A percentile compares a stretch with the other conserved stretches of the same genome.
Evolutionary conservation across 1,284 basidiomycete species (phyloP).

Genomic region (Stygiomarasmius scandens): DNA sequence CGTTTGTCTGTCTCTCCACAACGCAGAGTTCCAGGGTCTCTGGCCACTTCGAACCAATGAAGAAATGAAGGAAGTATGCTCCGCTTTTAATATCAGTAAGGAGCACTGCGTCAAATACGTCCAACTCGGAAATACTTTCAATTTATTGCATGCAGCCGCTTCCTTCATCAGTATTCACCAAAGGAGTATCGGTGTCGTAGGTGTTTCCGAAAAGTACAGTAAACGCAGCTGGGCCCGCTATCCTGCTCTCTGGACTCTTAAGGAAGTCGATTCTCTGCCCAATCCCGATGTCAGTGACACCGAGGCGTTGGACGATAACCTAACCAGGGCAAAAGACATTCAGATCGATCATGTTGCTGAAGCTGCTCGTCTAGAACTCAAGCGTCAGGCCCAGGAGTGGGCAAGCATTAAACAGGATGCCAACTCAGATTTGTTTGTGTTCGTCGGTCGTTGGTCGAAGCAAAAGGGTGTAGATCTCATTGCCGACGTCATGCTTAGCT

Average conservation of each 20-base stretch:
- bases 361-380: constrained; percentile 83
- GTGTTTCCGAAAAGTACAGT: constrained; percentile 95
- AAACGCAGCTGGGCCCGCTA: constrained; percentile 95
- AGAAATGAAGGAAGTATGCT: constrained; percentile 96
- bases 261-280: constrained; percentile 91
- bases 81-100: constrained; percentile 94
- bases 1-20: constrained; percentile 90
- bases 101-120: constrained; percentile 94
- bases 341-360: constrained; percentile 82
- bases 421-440: constrained; percentile 87
- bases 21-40: constrained; percentile 94
- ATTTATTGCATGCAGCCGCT: constrained; percentile 88
- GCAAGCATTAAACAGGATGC: constrained; percentile 90
- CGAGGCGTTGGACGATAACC: constrained; percentile 83
- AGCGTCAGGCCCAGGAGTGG: constrained; percentile 93
- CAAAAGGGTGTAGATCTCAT: constrained; percentile 96
- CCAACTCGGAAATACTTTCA: constrained; percentile 96
- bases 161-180: constrained; percentile 91
- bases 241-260: constrained; percentile 91
- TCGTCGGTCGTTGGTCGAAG: constrained; percentile 96
- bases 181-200: constrained; percentile 89
- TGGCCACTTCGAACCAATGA: constrained; percentile 95
- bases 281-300: constrained; percentile 94
- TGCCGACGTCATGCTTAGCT: constrained; percentile 87
- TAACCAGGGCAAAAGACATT: constrained; percentile 72